Evolutionary conservation across 805 yeast genomes (phyloP), one percentile per base, ranked within the genome.

Genomic region (Starmera amethionina): DNA sequence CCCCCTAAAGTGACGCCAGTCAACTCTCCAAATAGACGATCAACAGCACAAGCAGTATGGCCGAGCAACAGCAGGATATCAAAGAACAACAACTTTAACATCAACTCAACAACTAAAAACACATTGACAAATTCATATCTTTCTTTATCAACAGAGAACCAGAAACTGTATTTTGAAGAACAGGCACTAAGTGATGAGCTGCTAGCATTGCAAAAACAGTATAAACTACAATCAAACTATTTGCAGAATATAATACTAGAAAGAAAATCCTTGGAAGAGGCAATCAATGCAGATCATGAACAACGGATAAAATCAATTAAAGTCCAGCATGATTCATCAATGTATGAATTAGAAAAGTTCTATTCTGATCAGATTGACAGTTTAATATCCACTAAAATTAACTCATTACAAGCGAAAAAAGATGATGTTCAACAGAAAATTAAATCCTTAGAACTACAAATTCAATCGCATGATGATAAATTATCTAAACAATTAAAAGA

Each of bases 301-400:
- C 47, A 66, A 19, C 58, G 60, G 40, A 34, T 58, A 32, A 52
- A 60, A 35, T 57, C 61, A 44, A 37, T 59, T 42, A 52, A 56
- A 25, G 54, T 58, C 13, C 63, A 62, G 25, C 55, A 63, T 38
- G 67, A 68, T 14, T 62, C 63, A 30, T 62, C 65, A 22, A 48
- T 63, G 15, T 62, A 60, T 31, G 55, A 60, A 15, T 37, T 63
- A 25, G 59, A 58, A 18, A 59, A 61, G 33, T 62, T 50, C 4
- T 66, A 62, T 41, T 48, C 54, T 15, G 30, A 44, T 0, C 59
- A 68, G 48, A 62, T 75, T 2, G 73, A 72, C 33, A 41, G 49
- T 1, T 44, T 69, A 6, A 60, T 70, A 30, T 49, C 59, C 7
- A 51, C 52, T 13, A 67, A 65, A 39, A 60, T 62, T 5, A 49